Percentiles rank a stretch among this genome's conserved stretches.
phyloP scores from a whole-genome alignment of 192 early-diverging fungal genomes.

The Coemansia pectinata region DNA sequence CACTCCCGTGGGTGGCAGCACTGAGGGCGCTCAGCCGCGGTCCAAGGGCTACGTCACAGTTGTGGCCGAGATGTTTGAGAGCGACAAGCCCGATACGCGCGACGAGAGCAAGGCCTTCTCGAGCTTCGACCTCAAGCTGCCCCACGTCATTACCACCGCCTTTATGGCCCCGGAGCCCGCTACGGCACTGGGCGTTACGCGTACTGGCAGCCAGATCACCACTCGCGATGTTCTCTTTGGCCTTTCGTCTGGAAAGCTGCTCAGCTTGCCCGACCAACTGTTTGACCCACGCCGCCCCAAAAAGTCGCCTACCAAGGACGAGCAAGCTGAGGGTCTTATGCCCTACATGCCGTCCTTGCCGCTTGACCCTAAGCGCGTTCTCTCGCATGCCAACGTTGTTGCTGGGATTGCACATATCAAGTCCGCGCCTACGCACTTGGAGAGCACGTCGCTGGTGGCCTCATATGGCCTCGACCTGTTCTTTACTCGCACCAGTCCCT shows the following conservation, averaged over 20 bases:
- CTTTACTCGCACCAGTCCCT: constrained; percentile 79
- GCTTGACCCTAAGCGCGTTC: constrained; percentile 74
- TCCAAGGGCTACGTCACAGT: constrained; percentile 76
- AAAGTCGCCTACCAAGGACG: constrained; percentile 65
- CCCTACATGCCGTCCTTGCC: constrained; percentile 73
- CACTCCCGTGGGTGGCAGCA: constrained; percentile 4
- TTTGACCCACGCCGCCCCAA: constrained; percentile 84
- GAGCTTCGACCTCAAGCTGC: constrained; percentile 68
- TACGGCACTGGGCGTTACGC: constrained; percentile 79
- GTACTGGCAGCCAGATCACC: constrained; percentile 83
- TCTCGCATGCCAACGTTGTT: constrained; percentile 71
- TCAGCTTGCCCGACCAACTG: constrained; percentile 56
- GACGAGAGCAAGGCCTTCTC: constrained; percentile 74
- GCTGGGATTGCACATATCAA: constrained; percentile 67
- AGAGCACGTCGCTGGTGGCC: constrained; percentile 90
- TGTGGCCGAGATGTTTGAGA: constrained; percentile 87
- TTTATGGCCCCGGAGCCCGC: constrained; percentile 77
- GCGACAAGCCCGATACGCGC: constrained; percentile 65
- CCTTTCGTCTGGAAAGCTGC: constrained; percentile 42
- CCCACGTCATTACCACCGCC: constrained; percentile 71
- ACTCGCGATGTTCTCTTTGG: constrained; percentile 78
- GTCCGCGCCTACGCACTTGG: constrained; percentile 77
- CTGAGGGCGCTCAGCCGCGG: constrained; percentile 17
- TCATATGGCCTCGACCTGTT: constrained; percentile 92
- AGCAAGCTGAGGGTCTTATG: constrained; percentile 86